These are phyloP conservation scores for Drechslerella coelobrocha DNA, from an alignment of 2,329 filamentous ascomycete genomes.

Conservation along the genomic window DNA sequence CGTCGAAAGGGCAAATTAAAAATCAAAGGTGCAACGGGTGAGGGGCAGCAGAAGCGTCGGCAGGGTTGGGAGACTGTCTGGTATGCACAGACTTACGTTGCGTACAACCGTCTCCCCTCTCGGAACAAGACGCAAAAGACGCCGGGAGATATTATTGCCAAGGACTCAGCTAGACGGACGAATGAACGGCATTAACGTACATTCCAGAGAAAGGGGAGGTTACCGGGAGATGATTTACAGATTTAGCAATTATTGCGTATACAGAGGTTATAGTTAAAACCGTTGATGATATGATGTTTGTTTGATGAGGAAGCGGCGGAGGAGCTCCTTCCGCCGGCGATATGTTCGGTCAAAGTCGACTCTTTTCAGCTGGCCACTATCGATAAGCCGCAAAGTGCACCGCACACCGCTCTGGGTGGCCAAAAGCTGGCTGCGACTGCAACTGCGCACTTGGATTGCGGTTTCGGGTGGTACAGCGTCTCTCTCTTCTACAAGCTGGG, in stretches of 20 bases:
- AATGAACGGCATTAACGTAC: not conserved
- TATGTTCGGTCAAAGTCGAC: not conserved
- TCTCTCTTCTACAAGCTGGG: not conserved
- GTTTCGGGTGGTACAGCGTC: not conserved
- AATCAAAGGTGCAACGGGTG: not conserved
- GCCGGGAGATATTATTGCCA: not conserved
- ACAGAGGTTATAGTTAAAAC: slow-evolving; percentile 1
- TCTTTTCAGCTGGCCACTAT: slow-evolving; percentile 8
- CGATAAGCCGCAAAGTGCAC: slow-evolving; percentile 1
- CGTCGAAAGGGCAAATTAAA: not conserved
- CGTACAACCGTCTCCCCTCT: too few relatives aligned
- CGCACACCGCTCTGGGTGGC: not conserved
- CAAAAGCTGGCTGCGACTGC: slow-evolving; percentile 1
- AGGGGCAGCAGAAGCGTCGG: not conserved
- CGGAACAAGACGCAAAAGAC: not conserved
- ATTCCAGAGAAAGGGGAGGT: not conserved
- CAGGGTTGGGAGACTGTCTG: too few relatives aligned
- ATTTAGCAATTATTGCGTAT: not conserved
- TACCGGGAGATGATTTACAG: not conserved
- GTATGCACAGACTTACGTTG: too few relatives aligned
- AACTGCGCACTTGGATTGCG: not conserved
- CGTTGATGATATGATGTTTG: slow-evolving; percentile 36
- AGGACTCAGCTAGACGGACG: not conserved
- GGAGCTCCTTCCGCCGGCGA: slow-evolving; percentile 38
- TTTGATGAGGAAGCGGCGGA: slow-evolving; percentile 37